Conservation (phyloP, 768 basidiomycete species). For the Leccinum aurantiacum region DNA sequence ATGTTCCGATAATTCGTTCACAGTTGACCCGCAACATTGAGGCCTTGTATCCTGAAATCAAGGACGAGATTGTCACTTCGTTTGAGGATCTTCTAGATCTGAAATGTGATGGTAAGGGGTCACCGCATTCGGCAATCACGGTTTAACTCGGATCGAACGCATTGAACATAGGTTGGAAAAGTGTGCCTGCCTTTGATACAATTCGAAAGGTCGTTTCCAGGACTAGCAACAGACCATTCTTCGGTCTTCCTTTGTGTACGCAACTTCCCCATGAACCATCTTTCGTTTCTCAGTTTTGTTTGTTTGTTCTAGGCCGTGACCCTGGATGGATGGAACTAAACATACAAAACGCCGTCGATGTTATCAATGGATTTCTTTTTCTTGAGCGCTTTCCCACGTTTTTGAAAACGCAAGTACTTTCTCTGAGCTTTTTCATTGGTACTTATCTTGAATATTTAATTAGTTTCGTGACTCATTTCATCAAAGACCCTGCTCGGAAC, state of each 20-base stretch:
- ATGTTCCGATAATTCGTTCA: slow-evolving; percentile 29
- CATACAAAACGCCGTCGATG: background rate
- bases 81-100: slow-evolving; percentile 40
- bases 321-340: background rate
- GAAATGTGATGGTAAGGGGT: background rate
- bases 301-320: background rate
- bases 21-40: slow-evolving; percentile 40
- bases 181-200: background rate
- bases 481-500: background rate
- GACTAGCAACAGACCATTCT: background rate
- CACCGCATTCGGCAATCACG: background rate
- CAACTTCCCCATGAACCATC: background rate
- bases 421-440: background rate
- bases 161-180: background rate
- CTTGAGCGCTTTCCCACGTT: background rate
- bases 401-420: background rate
- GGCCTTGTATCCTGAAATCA: slow-evolving; percentile 38
- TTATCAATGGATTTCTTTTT: background rate
- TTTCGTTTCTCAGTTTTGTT: background rate
- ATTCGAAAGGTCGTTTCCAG: background rate
- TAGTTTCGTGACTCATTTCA: background rate
- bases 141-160: background rate
- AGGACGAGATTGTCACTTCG: slow-evolving; percentile 43
- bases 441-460: background rate
- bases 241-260: background rate